Base-by-base conservation (phyloP, 2,329 filamentous ascomycete species). In the Fusarium circinatum region DNA sequence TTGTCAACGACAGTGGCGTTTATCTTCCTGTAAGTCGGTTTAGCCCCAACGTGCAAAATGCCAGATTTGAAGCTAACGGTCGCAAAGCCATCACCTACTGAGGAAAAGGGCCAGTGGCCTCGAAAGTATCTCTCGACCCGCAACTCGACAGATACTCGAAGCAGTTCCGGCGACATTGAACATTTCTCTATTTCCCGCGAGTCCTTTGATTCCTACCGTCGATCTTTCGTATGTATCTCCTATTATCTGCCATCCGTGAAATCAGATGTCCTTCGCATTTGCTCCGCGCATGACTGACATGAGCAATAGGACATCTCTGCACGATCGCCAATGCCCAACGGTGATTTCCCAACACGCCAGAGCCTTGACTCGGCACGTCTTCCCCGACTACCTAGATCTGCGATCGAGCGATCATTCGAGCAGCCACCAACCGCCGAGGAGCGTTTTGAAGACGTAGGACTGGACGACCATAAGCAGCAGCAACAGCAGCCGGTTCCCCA, bases 131-230 rank as follows among this genome's bases (percentile, higher is more conserved):
- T 89, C 64, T 79, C 83, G 18, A 87, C 88, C 15, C 85, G 88
- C 63, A 85, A 84, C 48, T 91, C 89, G 10, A 86, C 85, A 74
- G 87, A 89, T 74, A 88, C 85, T 38, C 84, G 84, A 63, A 90
- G 88, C 79, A 89, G 92, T 76, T 86, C 94, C 68, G 91, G 91
- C 78, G 94, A 97, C 71, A 95, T 95, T 77, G 96, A 98, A 80
- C 95, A 93, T 20, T 98, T 98, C 81, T 94, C 93, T 73, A 98
- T 98, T 81, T 98, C 95, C 42, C 90, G 96, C 78, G 96, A 98
- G 84, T 98, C 95, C 5, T 98, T 98, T 80, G 96, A 98, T 82
- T 98, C 95, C 7, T 98, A 98, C 84, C 89, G 96, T 73, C 91
- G 96, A 78, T 98, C 95, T 73, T 98, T 98, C 85, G 96, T 98